Percentiles rank a stretch among this genome's conserved stretches.
phyloP scores from a whole-genome alignment of 129 eudicot species.

The Centaurea solstitialis region DNA sequence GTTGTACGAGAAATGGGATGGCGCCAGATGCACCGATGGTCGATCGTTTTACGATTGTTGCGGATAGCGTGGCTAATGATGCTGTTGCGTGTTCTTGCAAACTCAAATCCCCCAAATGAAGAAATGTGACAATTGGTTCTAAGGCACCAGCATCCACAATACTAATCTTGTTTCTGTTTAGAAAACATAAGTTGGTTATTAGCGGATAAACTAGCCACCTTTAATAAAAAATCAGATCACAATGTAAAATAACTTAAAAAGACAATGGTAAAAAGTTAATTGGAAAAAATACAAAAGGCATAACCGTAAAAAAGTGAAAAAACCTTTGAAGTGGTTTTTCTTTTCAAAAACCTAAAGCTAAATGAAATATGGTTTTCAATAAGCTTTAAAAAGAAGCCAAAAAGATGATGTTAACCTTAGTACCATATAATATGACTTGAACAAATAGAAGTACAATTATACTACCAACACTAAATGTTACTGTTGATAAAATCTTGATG shows the following conservation, averaged over 20 bases:
- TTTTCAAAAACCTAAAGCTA: too few species aligned
- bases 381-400: too few species aligned
- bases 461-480: neutral
- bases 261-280: neutral
- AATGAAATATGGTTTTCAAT: too few species aligned
- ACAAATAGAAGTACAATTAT: too few species aligned
- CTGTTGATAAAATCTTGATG: neutral
- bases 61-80: constrained; percentile 81
- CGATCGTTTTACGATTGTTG: constrained; percentile 69
- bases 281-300: neutral
- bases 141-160: constrained; percentile 83
- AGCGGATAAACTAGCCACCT: neutral
- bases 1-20: constrained; percentile 71
- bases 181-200: neutral
- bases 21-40: constrained; percentile 70
- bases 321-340: too few species aligned
- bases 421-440: too few species aligned
- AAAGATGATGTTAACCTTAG: neutral
- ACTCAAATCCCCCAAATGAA: constrained; percentile 37
- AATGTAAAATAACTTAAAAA: neutral
- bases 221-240: neutral
- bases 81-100: constrained; percentile 93
- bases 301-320: neutral
- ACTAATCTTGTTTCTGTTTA: constrained; percentile 74
- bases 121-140: constrained; percentile 68